Evolutionary conservation across 2,329 filamentous ascomycete genomes (phyloP).

Genomic region (Cercospora zeae-maydis): DNA sequence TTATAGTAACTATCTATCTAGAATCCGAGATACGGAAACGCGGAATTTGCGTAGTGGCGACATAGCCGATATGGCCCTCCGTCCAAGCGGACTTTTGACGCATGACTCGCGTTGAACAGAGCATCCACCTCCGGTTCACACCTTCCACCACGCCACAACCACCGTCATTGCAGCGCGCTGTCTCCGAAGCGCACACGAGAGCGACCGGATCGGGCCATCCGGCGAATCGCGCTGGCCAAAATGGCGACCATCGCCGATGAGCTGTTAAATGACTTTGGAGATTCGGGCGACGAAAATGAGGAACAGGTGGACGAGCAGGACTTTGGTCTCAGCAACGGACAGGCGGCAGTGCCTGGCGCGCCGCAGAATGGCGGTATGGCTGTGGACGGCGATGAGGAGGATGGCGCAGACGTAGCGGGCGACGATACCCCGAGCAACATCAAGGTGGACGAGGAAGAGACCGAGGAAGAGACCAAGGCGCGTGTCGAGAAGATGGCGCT

Average conservation of each 20-base stretch:
- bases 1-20: too few relatives aligned
- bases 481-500: slow-evolving; percentile 81
- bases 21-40: too few relatives aligned
- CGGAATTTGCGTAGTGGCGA: too few relatives aligned
- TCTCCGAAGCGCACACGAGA: background rate
- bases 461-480: slow-evolving; percentile 68
- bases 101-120: slow-evolving; percentile 3
- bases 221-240: slow-evolving; percentile 15
- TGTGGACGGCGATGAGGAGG: slow-evolving; percentile 54
- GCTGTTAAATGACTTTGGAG: slow-evolving; percentile 85
- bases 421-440: slow-evolving; percentile 30
- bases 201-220: background rate
- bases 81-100: too few relatives aligned
- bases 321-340: slow-evolving; percentile 7
- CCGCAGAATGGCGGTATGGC: slow-evolving; percentile 55
- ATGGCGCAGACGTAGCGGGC: slow-evolving; percentile 45
- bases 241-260: slow-evolving; percentile 95
- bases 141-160: background rate
- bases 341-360: slow-evolving; percentile 39
- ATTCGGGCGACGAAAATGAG: slow-evolving; percentile 73
- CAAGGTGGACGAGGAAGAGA: slow-evolving; percentile 52
- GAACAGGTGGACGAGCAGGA: slow-evolving; percentile 38
- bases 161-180: background rate
- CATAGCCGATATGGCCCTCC: too few relatives aligned
- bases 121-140: background rate